Base-by-base conservation (phyloP, 179 eudicot species). In the Vitellaria paradoxa region DNA sequence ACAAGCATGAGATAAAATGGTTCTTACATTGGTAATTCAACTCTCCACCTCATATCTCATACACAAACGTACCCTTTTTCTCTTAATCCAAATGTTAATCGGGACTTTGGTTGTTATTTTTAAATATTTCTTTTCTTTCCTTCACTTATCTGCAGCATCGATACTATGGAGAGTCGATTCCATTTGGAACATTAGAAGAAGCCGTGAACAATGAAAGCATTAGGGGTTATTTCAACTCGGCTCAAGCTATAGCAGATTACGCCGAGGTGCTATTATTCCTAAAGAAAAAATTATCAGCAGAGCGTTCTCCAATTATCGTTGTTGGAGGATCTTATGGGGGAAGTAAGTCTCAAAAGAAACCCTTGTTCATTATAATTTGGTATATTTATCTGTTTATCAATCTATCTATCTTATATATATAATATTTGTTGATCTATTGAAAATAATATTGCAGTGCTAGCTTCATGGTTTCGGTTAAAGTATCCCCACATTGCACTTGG, bases 301-400 rank as follows among this genome's bases (percentile, higher is more conserved):
- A 69, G 0, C 21, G 84, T 81, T 89, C 85, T 76, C 90, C 91
- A 0, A 77, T 87, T 13, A 81, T 91, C 37, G 92, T 81, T 1
- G 46, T 86, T 18, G 96, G 93, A 60, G 96, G 88, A 65, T 89
- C 93, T 9, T 91, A 91, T 61, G 93, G 93, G 15, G 92, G 91
- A 89, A 89, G 93, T 90, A 65, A 82, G 84, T 69, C 9, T 13
- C 7, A 3, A 57, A 57, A 3, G 6, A 18, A 57, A 17, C 37
- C 37, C 20, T 17, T 17, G 6, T 57, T 57, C 6, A 3, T 57
- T 17, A 57, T 17, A 57, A 65, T 18, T 26, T 14, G 13, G 46
- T 21, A 21, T 21, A 30, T 62, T 17, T 1, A 18, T 37, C 37
- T 30, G 37, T 30, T 2, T 30, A 2, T 30, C 37, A 0, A 30